Evolutionary conservation across 495 filamentous ascomycete species (phyloP).

Genomic region (Penicillium paradoxum): DNA sequence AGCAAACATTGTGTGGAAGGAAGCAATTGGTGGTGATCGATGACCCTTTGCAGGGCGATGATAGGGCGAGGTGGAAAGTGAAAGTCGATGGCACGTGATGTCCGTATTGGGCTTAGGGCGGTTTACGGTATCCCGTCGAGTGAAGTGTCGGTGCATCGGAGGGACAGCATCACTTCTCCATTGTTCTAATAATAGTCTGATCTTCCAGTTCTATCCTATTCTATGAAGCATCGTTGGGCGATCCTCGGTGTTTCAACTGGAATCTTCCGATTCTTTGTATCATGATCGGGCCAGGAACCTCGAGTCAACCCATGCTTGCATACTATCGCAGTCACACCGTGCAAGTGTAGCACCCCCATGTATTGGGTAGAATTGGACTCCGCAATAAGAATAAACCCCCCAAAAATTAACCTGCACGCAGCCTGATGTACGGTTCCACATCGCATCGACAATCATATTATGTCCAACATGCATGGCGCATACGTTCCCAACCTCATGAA

Average conservation of each 20-base stretch:
- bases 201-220: not conserved
- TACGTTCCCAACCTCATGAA: not conserved
- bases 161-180: not conserved
- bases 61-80: conserved; percentile 28
- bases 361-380: not conserved
- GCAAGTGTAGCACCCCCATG: too few species aligned
- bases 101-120: conserved; percentile 18
- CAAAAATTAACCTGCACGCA: not conserved
- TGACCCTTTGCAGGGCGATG: conserved; percentile 25
- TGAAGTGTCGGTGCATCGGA: not conserved
- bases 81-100: conserved; percentile 23
- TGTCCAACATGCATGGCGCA: not conserved
- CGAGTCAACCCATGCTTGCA: too few species aligned
- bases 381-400: not conserved
- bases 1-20: conserved; percentile 40
- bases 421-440: not conserved
- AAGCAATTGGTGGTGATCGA: conserved; percentile 31
- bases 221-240: not conserved
- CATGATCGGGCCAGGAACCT: too few species aligned
- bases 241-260: not conserved
- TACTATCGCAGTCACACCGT: too few species aligned
- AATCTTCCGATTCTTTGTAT: too few species aligned
- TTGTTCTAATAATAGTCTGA: not conserved
- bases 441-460: conserved; percentile 3
- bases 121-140: not conserved